phyloP scores from a whole-genome alignment of 306 rosid species.

The Castanea crenata region DNA sequence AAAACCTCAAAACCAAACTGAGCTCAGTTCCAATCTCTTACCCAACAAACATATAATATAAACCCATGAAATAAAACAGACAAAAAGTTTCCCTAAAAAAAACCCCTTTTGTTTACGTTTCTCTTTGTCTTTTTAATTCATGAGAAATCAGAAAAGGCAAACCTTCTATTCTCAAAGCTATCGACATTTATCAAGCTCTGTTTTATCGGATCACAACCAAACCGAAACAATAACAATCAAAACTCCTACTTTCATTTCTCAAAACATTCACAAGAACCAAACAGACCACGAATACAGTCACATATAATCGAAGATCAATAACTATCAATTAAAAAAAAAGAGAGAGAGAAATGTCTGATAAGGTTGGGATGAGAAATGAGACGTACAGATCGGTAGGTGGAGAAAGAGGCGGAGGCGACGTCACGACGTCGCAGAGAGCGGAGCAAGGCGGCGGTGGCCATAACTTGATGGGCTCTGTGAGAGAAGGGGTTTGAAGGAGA shows the following conservation, averaged over 20 bases:
- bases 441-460: conserved; percentile 55
- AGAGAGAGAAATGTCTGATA: neutral
- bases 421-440: conserved; percentile 60
- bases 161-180: neutral
- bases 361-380: neutral
- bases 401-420: conserved; percentile 44
- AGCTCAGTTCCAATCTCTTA: neutral
- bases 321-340: neutral
- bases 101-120: neutral
- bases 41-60: neutral
- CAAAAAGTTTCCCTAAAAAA: no score
- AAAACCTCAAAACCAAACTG: no score
- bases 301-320: neutral
- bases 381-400: conserved; percentile 63
- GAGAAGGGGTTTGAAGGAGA: neutral
- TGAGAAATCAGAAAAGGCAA: neutral
- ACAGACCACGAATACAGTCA: neutral
- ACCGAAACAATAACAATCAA: neutral
- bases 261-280: neutral
- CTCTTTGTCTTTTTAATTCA: neutral
- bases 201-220: neutral
- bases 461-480: neutral
- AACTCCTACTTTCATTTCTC: neutral
- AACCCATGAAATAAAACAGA: neutral
- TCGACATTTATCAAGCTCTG: neutral